Percentiles rank a stretch among this genome's conserved stretches.
Conservation (phyloP, 2,329 filamentous ascomycete genomes). For the Trichoderma asperellum region DNA sequence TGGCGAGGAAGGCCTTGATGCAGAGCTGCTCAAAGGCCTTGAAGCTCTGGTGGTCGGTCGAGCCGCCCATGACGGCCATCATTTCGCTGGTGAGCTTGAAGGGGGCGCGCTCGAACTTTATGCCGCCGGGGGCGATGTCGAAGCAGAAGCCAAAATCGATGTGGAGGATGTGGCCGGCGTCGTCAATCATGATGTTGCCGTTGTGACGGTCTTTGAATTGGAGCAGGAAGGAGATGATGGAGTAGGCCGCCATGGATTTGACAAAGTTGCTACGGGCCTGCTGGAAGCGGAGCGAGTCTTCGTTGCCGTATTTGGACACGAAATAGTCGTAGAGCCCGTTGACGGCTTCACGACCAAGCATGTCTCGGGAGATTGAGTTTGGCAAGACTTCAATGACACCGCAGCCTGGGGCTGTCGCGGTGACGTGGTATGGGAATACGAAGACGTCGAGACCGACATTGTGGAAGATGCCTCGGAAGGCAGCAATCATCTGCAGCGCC, state of each 20-base stretch:
- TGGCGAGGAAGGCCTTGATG: conserved; percentile 91
- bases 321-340: conserved; percentile 99
- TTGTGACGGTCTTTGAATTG: conserved; percentile 99
- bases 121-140: conserved; percentile 94
- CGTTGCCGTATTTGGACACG: conserved; percentile 93
- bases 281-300: conserved; percentile 93
- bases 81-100: conserved; percentile 98
- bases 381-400: conserved; percentile 98
- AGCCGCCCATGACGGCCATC: conserved; percentile 98
- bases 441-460: conserved; percentile 93
- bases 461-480: conserved; percentile 96
- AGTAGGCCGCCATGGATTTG: conserved; percentile 99
- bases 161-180: conserved; percentile 94
- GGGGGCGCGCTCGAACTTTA: conserved; percentile 95
- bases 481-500: conserved; percentile 95
- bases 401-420: conserved; percentile 93
- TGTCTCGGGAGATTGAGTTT: conserved; percentile 97
- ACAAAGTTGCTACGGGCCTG: conserved; percentile 96
- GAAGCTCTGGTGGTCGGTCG: conserved; percentile 82
- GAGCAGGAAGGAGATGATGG: conserved; percentile 91
- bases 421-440: conserved; percentile 96
- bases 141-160: conserved; percentile 99
- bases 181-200: conserved; percentile 99
- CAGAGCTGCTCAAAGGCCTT: conserved; percentile 96
- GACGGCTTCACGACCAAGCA: conserved; percentile 96